phyloP scores from a whole-genome alignment of 129 eudicot species.

The Kitagawia praeruptora region DNA sequence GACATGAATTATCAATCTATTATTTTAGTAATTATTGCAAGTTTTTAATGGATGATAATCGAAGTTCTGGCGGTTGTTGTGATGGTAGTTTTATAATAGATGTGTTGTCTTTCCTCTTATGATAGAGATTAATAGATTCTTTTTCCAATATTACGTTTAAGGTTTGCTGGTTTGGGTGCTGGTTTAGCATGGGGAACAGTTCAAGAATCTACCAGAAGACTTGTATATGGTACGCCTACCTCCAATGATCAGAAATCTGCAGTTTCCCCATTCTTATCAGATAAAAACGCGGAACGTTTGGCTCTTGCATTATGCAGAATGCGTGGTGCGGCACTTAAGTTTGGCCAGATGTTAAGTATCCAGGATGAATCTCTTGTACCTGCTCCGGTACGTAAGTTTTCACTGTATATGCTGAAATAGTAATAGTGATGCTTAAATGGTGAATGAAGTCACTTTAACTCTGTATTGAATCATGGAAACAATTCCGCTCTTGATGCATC shows the following conservation, averaged over 20 bases:
- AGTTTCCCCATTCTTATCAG: slow-evolving; percentile 75
- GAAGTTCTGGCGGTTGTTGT: neutral
- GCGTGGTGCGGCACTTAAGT: slow-evolving; percentile 98
- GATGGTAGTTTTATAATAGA: neutral
- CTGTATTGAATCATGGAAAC: neutral
- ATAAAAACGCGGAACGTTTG: slow-evolving; percentile 88
- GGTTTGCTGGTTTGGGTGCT: slow-evolving; percentile 99
- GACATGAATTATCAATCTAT: neutral
- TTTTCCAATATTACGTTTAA: slow-evolving; percentile 22
- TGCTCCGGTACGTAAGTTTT: slow-evolving; percentile 64
- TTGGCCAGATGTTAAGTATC: slow-evolving; percentile 97
- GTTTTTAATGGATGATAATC: neutral
- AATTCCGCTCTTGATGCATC: neutral
- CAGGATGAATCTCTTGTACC: slow-evolving; percentile 97
- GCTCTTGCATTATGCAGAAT: slow-evolving; percentile 97
- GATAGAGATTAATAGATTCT: slow-evolving; percentile 11
- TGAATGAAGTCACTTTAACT: neutral
- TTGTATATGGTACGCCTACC: slow-evolving; percentile 49
- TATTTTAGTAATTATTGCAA: neutral
- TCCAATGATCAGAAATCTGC: slow-evolving; percentile 46
- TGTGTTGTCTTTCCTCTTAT: neutral
- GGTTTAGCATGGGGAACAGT: slow-evolving; percentile 98
- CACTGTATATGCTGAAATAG: neutral
- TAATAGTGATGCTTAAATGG: neutral
- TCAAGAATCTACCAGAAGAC: slow-evolving; percentile 91